phyloP scores from a whole-genome alignment of 371 early-diverging fungal genomes.

The Sporodiniella umbellata region DNA sequence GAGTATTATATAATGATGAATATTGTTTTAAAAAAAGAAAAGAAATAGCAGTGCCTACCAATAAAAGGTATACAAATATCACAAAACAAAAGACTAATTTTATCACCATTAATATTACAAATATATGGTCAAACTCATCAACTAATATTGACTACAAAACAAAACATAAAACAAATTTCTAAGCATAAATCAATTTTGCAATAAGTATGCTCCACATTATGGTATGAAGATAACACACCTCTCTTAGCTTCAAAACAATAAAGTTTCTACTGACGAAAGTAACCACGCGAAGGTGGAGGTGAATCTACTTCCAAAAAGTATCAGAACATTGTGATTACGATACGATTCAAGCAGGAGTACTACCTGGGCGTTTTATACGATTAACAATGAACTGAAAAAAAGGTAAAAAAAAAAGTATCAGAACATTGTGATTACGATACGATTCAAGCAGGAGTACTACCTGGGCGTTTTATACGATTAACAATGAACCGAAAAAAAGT shows the following conservation, averaged over 20 bases:
- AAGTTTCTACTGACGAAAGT: slow-evolving; percentile 15
- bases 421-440: too few relatives aligned
- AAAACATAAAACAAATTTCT: slow-evolving; percentile 9
- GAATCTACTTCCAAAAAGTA: slow-evolving; percentile 12
- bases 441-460: too few relatives aligned
- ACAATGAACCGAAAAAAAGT: too few relatives aligned
- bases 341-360: slow-evolving; percentile 9
- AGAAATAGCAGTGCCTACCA: not conserved
- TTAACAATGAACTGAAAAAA: not conserved
- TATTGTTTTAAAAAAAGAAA: slow-evolving; percentile 5
- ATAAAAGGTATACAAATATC: slow-evolving; percentile 14
- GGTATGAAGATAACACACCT: slow-evolving; percentile 8
- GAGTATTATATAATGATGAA: slow-evolving; percentile 5
- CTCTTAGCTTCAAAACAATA: slow-evolving; percentile 20
- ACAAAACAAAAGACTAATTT: slow-evolving; percentile 12
- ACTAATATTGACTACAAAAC: slow-evolving; percentile 9
- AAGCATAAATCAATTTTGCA: slow-evolving; percentile 12
- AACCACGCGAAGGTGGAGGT: slow-evolving; percentile 14
- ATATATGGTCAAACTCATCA: slow-evolving; percentile 8
- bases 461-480: too few relatives aligned
- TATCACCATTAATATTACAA: slow-evolving; percentile 8
- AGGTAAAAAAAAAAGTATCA: not conserved
- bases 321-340: slow-evolving; percentile 9
- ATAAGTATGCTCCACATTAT: slow-evolving; percentile 9
- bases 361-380: not conserved